Conservation (phyloP, 2,329 filamentous ascomycete species). For the Tolypocladium nubicola region DNA sequence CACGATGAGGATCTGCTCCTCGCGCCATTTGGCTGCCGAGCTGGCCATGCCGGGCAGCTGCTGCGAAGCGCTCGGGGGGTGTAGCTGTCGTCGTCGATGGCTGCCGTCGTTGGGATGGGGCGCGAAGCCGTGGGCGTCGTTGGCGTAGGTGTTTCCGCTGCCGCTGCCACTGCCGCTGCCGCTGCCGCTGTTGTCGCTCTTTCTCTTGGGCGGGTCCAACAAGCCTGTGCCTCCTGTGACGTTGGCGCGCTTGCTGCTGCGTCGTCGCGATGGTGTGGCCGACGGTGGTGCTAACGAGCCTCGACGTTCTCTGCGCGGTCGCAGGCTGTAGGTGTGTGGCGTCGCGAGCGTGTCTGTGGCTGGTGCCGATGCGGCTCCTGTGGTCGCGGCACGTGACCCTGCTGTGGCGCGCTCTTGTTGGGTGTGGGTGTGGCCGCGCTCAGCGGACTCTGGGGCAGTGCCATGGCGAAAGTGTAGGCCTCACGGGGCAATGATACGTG, state of each 20-base stretch:
- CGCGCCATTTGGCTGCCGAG: slow-evolving; percentile 49
- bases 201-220: neutral
- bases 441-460: too few relatives aligned
- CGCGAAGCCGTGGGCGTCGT: neutral
- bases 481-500: too few relatives aligned
- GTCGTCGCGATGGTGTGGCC: slow-evolving; percentile 11
- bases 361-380: neutral
- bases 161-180: neutral
- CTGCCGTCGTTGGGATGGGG: neutral
- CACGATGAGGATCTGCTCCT: slow-evolving; percentile 59
- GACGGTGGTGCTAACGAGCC: slow-evolving; percentile 4
- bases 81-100: neutral
- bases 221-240: neutral
- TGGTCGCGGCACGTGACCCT: neutral
- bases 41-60: slow-evolving; percentile 35
- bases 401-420: neutral
- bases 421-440: too few relatives aligned
- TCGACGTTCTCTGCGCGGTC: slow-evolving; percentile 13
- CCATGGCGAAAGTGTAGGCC: too few relatives aligned
- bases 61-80: neutral
- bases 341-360: slow-evolving; percentile 9
- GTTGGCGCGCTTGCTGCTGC: neutral
- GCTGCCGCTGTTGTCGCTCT: neutral
- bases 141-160: neutral
- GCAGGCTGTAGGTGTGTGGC: slow-evolving; percentile 12